Percentiles rank a stretch among this genome's conserved stretches.
Conservation (phyloP, 164 flowering plant genomes). For the Vitis riparia region DNA sequence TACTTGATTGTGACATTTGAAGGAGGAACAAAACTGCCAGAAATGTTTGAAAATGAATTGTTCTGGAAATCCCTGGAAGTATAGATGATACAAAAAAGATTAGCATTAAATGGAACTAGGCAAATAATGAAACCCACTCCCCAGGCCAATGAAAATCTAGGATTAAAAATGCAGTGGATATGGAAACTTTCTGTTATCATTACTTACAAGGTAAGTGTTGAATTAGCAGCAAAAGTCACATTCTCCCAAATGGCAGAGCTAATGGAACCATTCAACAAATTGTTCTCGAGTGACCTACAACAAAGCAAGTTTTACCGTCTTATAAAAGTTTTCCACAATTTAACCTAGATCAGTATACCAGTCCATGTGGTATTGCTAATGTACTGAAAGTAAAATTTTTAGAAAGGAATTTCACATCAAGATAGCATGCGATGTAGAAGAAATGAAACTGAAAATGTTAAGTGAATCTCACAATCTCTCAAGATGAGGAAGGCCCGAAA, state of each 20-base stretch:
- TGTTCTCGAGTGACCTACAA: slow-evolving; percentile 31
- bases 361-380: neutral
- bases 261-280: slow-evolving; percentile 25
- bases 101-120: neutral
- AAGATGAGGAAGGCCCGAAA: slow-evolving; percentile 19
- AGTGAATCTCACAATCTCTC: slow-evolving; percentile 17
- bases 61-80: slow-evolving; percentile 17
- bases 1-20: slow-evolving; percentile 16
- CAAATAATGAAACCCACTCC: neutral
- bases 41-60: slow-evolving; percentile 12
- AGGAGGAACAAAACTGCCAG: slow-evolving; percentile 17
- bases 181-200: neutral
- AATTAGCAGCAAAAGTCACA: neutral
- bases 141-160: too few species aligned
- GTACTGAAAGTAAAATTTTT: too few species aligned
- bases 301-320: neutral
- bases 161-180: neutral
- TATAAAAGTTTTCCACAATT: neutral
- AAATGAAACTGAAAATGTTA: too few species aligned
- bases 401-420: too few species aligned
- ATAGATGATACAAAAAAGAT: neutral
- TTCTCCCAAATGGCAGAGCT: slow-evolving; percentile 25
- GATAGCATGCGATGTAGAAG: too few species aligned
- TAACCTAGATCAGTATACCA: neutral
- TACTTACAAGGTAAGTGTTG: slow-evolving; percentile 22